These are phyloP conservation scores for Tetrahymena malaccensis DNA, from an alignment of 73 alveolate species.

Conservation along the genomic window DNA sequence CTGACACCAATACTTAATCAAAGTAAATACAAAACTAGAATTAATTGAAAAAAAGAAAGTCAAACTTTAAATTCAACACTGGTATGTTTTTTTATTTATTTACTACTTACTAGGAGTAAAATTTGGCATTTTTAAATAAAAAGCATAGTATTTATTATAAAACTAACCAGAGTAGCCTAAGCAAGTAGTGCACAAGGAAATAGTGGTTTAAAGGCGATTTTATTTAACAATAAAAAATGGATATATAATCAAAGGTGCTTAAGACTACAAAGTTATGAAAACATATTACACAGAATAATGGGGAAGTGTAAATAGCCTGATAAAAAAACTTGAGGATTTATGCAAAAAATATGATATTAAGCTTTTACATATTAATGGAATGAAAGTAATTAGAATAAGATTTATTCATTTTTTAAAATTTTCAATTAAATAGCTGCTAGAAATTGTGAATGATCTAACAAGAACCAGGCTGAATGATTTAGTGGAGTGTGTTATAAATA, in stretches of 20 bases:
- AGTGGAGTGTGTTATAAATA: background rate
- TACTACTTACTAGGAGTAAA: too few relatives aligned
- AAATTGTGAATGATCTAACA: background rate
- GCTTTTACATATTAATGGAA: background rate
- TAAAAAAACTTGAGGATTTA: background rate
- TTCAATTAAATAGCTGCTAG: background rate
- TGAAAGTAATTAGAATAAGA: background rate
- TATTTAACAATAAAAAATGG: background rate
- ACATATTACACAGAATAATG: background rate
- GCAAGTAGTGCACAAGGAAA: background rate
- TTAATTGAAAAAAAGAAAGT: background rate
- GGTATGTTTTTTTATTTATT: too few relatives aligned
- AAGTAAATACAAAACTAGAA: background rate
- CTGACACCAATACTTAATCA: background rate
- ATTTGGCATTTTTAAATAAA: too few relatives aligned
- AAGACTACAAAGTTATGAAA: background rate
- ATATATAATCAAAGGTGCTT: background rate
- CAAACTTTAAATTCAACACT: background rate
- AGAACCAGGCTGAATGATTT: background rate
- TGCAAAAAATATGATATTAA: background rate
- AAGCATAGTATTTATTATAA: background rate
- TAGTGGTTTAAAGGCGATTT: background rate
- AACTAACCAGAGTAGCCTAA: background rate
- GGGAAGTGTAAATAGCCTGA: background rate
- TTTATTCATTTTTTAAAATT: background rate